Evolutionary conservation across 345 rosid species (phyloP).

Genomic region (Citrus hindsii): DNA sequence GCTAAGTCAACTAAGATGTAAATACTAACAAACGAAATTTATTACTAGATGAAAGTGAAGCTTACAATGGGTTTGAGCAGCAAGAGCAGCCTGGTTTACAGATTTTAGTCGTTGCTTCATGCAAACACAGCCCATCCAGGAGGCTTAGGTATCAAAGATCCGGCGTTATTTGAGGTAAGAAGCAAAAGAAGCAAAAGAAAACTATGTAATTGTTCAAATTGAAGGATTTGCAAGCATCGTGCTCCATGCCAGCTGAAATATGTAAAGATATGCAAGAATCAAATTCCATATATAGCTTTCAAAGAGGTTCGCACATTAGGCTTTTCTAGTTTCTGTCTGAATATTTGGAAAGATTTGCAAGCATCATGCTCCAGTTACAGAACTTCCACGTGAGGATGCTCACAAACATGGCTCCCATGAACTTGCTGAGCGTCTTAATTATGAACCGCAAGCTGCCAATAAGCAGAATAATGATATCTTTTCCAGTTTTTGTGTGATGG

Average conservation of each 20-base stretch:
- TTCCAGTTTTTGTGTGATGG: neutral
- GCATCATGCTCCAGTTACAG: neutral
- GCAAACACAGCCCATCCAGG: slow-evolving; percentile 29
- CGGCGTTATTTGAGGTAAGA: neutral
- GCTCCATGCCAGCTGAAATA: neutral
- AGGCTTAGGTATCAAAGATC: neutral
- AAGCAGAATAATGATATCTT: neutral
- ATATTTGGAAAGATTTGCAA: neutral
- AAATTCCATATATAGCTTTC: neutral
- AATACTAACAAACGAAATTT: neutral
- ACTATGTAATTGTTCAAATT: neutral
- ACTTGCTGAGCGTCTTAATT: neutral
- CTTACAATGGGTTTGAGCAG: slow-evolving; percentile 30
- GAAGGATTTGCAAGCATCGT: neutral
- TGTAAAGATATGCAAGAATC: neutral
- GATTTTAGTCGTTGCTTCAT: slow-evolving; percentile 17
- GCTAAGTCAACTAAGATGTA: neutral
- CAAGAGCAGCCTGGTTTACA: slow-evolving; percentile 25
- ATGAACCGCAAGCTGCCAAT: neutral
- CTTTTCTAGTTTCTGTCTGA: neutral
- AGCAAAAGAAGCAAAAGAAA: too few species aligned
- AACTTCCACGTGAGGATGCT: neutral
- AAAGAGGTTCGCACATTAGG: neutral
- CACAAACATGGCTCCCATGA: too few species aligned
- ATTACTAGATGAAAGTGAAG: neutral